Evolutionary conservation across 2,329 filamentous ascomycete genomes (phyloP).

Genomic region (Calonectria henricotiae): DNA sequence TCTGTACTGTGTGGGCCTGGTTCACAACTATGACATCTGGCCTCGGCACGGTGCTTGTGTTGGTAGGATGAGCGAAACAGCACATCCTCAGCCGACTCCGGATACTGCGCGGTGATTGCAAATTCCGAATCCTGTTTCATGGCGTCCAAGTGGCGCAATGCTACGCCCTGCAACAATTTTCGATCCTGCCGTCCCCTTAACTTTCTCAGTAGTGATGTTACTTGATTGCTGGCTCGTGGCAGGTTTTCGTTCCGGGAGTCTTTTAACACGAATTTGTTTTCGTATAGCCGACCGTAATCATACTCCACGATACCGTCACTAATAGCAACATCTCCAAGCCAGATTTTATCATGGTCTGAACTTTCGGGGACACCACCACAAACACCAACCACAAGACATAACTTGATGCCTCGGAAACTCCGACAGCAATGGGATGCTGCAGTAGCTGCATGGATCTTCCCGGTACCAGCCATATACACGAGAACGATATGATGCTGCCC

Average conservation of each 20-base stretch:
- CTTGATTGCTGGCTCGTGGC: neutral
- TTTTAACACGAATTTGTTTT: too few relatives aligned
- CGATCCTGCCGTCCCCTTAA: neutral
- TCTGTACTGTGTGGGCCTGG: neutral
- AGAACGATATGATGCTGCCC: slow-evolving; percentile 6
- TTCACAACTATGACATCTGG: neutral
- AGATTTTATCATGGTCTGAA: neutral
- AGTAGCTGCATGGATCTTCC: neutral
- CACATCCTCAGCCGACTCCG: neutral
- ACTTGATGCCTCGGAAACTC: neutral
- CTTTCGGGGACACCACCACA: slow-evolving; percentile 12
- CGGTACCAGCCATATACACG: slow-evolving; percentile 1
- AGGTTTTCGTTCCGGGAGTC: neutral
- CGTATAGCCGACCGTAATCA: slow-evolving; percentile 25
- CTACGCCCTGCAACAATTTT: neutral
- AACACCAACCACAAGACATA: slow-evolving; percentile 15
- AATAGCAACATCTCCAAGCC: slow-evolving; percentile 29
- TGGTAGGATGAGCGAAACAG: slow-evolving; percentile 14
- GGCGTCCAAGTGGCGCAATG: neutral
- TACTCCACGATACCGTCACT: slow-evolving; percentile 22
- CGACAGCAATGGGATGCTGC: neutral
- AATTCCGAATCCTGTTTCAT: neutral
- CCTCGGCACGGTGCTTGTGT: neutral
- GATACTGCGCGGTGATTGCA: neutral
- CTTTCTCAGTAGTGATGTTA: neutral